Evolutionary conservation across 2,329 filamentous ascomycete genomes (phyloP).

Genomic region (Fusarium verticillioides): DNA sequence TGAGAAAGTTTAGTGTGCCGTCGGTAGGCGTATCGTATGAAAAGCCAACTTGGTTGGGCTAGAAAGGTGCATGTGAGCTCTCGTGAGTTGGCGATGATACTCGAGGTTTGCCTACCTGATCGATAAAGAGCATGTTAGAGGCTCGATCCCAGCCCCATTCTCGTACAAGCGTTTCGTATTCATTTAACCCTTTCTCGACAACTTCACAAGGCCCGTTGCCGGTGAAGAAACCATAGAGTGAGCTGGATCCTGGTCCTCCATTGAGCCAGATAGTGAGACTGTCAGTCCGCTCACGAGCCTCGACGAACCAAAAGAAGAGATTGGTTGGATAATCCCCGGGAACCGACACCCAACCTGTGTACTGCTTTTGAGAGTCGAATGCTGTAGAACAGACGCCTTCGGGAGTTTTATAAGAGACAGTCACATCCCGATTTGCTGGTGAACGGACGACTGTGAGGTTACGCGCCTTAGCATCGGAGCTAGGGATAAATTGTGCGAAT

Average conservation of each 20-base stretch:
- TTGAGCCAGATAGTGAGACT: constrained; percentile 71
- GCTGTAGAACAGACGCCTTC: constrained; percentile 72
- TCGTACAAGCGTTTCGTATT: constrained; percentile 65
- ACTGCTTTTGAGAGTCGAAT: constrained; percentile 74
- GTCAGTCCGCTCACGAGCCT: constrained; percentile 56
- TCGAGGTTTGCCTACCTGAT: constrained; percentile 55
- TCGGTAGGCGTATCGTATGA: constrained; percentile 74
- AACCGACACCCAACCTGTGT: constrained; percentile 74
- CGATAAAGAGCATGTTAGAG: constrained; percentile 67
- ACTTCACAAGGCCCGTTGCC: constrained; percentile 67
- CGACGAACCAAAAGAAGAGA: constrained; percentile 64
- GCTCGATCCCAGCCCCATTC: constrained; percentile 74
- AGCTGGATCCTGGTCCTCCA: constrained; percentile 73
- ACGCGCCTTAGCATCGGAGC: constrained; percentile 42
- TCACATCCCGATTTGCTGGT: constrained; percentile 71
- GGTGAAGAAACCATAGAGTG: constrained; percentile 71
- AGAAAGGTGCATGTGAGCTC: constrained; percentile 30
- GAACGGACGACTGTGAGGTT: constrained; percentile 69
- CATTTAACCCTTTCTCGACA: constrained; percentile 58
- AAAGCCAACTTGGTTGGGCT: constrained; percentile 77
- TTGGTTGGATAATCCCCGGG: constrained; percentile 65
- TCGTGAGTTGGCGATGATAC: background rate
- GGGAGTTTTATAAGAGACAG: constrained; percentile 73
- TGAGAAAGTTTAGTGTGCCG: constrained; percentile 64
- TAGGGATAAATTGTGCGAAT: constrained; percentile 50